phyloP scores from a whole-genome alignment of 1,284 basidiomycete species.

The Erythrobasidium hasegawianum region DNA sequence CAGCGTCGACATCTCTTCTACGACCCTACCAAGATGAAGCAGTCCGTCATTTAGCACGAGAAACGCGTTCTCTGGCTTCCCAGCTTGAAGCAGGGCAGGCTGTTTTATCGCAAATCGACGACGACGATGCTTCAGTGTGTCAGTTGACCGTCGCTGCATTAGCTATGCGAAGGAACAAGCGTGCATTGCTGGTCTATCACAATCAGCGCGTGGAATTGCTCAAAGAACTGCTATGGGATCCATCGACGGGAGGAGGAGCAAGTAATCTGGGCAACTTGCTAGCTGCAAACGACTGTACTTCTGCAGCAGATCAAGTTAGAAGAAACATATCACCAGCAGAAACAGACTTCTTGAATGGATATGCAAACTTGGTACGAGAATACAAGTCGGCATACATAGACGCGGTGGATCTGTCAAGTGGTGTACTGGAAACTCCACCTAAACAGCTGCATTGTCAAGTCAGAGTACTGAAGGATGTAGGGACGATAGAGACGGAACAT shows the following conservation, averaged over 20 bases:
- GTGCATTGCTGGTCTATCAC: conserved; percentile 89
- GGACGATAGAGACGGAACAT: conserved; percentile 80
- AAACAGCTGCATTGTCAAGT: conserved; percentile 76
- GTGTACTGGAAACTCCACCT: conserved; percentile 55
- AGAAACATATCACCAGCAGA: conserved; percentile 80
- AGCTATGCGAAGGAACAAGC: conserved; percentile 82
- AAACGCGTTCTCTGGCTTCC: conserved; percentile 76
- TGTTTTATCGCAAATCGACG: conserved; percentile 50
- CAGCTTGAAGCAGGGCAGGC: conserved; percentile 48
- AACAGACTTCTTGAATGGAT: conserved; percentile 80
- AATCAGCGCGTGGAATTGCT: conserved; percentile 75
- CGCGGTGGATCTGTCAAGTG: conserved; percentile 43
- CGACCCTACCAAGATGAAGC: conserved; percentile 88
- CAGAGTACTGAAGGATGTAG: conserved; percentile 75
- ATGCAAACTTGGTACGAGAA: conserved; percentile 73
- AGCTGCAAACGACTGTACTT: conserved; percentile 17
- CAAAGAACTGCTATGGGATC: conserved; percentile 81
- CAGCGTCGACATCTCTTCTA: conserved; percentile 73
- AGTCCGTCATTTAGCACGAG: conserved; percentile 78
- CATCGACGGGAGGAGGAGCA: conserved; percentile 53
- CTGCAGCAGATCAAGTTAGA: conserved; percentile 64
- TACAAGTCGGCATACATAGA: conserved; percentile 80
- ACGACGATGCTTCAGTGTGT: conserved; percentile 56
- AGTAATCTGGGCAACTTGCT: conserved; percentile 30
- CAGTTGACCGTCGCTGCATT: conserved; percentile 81